These are phyloP conservation scores for Colletotrichum scovillei DNA, from an alignment of 2,329 filamentous ascomycete species.

Conservation along the genomic window DNA sequence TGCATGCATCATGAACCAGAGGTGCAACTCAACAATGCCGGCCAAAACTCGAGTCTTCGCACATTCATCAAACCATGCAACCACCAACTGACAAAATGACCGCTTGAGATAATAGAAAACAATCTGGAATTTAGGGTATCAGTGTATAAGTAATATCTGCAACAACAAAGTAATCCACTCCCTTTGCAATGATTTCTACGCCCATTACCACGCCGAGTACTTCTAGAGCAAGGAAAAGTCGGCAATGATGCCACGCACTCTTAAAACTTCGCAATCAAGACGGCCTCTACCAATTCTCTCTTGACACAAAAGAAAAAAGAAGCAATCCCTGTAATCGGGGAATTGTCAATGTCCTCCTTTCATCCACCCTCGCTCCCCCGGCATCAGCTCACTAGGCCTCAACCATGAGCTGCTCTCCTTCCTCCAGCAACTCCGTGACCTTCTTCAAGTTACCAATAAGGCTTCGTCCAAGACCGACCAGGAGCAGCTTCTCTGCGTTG, in stretches of 20 bases:
- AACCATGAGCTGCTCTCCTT: slow-evolving; percentile 90
- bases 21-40: too few relatives aligned
- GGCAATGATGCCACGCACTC: not conserved
- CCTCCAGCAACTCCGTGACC: slow-evolving; percentile 89
- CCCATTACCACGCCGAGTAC: not conserved
- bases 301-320: not conserved
- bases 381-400: slow-evolving; percentile 56
- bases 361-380: too few relatives aligned
- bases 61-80: not conserved
- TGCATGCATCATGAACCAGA: too few relatives aligned
- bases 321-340: not conserved
- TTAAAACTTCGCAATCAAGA: not conserved
- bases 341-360: not conserved
- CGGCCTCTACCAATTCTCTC: not conserved
- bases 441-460: slow-evolving; percentile 87
- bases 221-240: not conserved
- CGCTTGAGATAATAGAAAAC: not conserved
- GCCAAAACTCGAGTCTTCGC: not conserved
- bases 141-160: not conserved
- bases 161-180: not conserved
- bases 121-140: slow-evolving; percentile 7
- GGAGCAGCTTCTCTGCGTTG: slow-evolving; percentile 94
- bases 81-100: not conserved
- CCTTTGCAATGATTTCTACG: not conserved
- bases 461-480: slow-evolving; percentile 87